Percentiles rank a stretch among this genome's conserved stretches.
phyloP scores from a whole-genome alignment of 208 protist species.

The Plasmodiophora brassicae region DNA sequence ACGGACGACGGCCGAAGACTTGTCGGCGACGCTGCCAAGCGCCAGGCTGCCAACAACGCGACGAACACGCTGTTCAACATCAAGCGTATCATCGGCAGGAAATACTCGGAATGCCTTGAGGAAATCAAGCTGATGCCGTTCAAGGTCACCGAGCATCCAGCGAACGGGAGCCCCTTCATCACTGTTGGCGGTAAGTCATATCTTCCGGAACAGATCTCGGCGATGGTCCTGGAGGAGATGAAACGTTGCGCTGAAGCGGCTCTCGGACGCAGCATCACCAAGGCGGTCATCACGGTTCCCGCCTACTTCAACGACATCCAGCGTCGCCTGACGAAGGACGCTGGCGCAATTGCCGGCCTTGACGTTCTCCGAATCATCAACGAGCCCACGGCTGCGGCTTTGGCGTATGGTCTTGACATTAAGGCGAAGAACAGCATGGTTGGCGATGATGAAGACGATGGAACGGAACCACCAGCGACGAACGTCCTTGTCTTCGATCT shows the following conservation, averaged over 20 bases:
- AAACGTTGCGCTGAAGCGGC: slow-evolving; percentile 89
- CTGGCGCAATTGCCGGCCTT: slow-evolving; percentile 75
- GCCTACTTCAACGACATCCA: slow-evolving; percentile 94
- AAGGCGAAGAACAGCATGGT: slow-evolving; percentile 40
- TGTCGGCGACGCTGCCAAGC: slow-evolving; percentile 67
- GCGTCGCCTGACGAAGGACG: slow-evolving; percentile 81
- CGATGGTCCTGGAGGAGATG: slow-evolving; percentile 85
- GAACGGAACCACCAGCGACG: slow-evolving; percentile 26
- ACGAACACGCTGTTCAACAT: slow-evolving; percentile 82
- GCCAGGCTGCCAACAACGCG: slow-evolving; percentile 79
- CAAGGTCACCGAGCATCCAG: slow-evolving; percentile 57
- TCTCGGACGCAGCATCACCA: slow-evolving; percentile 76
- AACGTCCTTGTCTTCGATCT: slow-evolving; percentile 59
- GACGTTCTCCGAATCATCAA: slow-evolving; percentile 99
- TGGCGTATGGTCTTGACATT: slow-evolving; percentile 94
- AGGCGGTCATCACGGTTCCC: slow-evolving; percentile 90
- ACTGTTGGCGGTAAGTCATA: slow-evolving; percentile 57
- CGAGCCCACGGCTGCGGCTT: slow-evolving; percentile 97
- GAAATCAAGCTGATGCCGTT: slow-evolving; percentile 96
- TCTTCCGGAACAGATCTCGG: slow-evolving; percentile 78
- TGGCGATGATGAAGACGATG: not conserved
- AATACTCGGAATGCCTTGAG: slow-evolving; percentile 73
- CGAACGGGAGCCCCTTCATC: not conserved
- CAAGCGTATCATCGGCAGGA: slow-evolving; percentile 80
- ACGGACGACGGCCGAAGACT: slow-evolving; percentile 52